These are phyloP conservation scores for Litsea cubeba DNA, from an alignment of 164 flowering plant species.

Conservation along the genomic window DNA sequence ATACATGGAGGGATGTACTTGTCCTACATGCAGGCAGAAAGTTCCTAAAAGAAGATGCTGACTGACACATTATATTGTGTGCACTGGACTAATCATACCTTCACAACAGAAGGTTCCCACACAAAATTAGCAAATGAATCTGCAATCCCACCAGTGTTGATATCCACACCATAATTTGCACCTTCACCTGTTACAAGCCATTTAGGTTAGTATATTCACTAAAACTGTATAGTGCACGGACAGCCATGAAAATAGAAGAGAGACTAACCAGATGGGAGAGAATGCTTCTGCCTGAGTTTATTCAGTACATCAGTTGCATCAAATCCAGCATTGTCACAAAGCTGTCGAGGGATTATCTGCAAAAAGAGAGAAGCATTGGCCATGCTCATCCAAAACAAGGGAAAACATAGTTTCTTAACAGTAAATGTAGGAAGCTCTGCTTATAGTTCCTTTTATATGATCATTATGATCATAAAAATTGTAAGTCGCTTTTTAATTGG, in stretches of 20 bases:
- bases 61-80: background rate
- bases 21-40: too few species aligned
- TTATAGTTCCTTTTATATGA: too few species aligned
- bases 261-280: slow-evolving; percentile 77
- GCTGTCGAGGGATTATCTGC: slow-evolving; percentile 92
- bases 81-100: slow-evolving; percentile 37
- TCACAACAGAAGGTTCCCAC: slow-evolving; percentile 98
- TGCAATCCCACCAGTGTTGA: slow-evolving; percentile 92
- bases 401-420: too few species aligned
- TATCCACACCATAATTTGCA: slow-evolving; percentile 88
- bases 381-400: too few species aligned
- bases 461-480: too few species aligned
- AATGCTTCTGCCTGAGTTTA: slow-evolving; percentile 95
- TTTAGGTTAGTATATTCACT: background rate
- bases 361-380: slow-evolving; percentile 2
- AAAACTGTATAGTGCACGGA: background rate
- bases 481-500: too few species aligned
- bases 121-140: slow-evolving; percentile 95
- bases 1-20: too few species aligned
- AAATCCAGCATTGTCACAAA: slow-evolving; percentile 99
- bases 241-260: background rate
- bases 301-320: slow-evolving; percentile 99
- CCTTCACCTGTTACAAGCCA: slow-evolving; percentile 67
- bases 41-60: background rate
- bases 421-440: too few species aligned